phyloP scores from a whole-genome alignment of 768 basidiomycete species.

The Agaricus bisporus region DNA sequence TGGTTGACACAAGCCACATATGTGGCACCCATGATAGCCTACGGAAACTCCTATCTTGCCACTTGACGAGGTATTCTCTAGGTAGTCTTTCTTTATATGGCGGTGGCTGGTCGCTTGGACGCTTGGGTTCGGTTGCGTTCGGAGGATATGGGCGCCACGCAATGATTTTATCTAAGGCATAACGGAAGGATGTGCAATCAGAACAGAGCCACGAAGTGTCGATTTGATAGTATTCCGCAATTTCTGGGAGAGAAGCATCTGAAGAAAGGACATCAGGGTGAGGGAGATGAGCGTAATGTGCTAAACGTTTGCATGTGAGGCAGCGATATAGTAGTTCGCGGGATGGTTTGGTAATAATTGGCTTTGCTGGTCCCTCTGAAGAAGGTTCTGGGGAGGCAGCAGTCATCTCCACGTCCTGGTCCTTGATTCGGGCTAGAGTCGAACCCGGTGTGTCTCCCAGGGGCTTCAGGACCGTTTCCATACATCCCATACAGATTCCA shows the following conservation, averaged over 20 bases:
- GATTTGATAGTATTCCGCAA: conserved; percentile 59
- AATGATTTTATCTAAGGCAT: conserved; percentile 74
- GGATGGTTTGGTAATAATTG: conserved; percentile 13
- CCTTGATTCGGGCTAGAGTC: background rate
- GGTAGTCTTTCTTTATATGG: conserved; percentile 60
- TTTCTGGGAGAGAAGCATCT: conserved; percentile 30
- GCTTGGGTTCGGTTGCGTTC: conserved; percentile 49
- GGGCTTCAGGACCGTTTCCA: conserved; percentile 46
- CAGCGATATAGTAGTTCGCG: conserved; percentile 74
- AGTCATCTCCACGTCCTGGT: conserved; percentile 29
- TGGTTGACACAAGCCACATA: conserved; percentile 77
- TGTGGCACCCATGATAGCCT: conserved; percentile 88
- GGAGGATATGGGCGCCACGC: conserved; percentile 86
- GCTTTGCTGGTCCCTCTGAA: conserved; percentile 6
- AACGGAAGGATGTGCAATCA: conserved; percentile 71
- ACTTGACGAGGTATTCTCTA: conserved; percentile 93
- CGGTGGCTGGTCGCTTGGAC: conserved; percentile 30
- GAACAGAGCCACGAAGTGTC: conserved; percentile 59
- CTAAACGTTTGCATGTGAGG: conserved; percentile 71
- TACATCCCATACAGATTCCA: conserved; percentile 74
- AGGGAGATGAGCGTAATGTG: conserved; percentile 76
- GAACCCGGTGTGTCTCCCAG: conserved; percentile 1
- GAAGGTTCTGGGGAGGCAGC: conserved; percentile 17
- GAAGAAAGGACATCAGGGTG: conserved; percentile 30
- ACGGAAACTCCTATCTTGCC: conserved; percentile 73